Conservation (phyloP, 2,329 filamentous ascomycete species). For the Clonostachys solani region DNA sequence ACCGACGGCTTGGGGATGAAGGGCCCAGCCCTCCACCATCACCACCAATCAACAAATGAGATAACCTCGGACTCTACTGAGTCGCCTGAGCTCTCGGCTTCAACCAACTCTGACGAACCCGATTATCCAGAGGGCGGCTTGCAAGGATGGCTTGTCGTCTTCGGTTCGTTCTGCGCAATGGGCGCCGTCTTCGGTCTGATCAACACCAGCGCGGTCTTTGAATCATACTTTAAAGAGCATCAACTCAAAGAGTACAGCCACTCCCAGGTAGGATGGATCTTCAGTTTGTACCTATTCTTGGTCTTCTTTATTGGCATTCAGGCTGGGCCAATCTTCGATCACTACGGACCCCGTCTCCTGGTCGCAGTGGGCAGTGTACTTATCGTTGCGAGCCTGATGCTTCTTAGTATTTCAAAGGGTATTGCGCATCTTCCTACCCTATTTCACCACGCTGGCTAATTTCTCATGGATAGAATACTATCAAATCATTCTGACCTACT, state of each 20-base stretch:
- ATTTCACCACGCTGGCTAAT: slow-evolving; percentile 54
- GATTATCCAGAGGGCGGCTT: slow-evolving; percentile 65
- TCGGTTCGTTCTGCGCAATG: slow-evolving; percentile 65
- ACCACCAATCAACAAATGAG: background rate
- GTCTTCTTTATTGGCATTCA: slow-evolving; percentile 38
- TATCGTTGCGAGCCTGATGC: slow-evolving; percentile 49
- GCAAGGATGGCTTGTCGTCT: slow-evolving; percentile 65
- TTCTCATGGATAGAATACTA: slow-evolving; percentile 32
- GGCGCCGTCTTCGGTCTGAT: slow-evolving; percentile 62
- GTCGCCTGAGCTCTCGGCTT: too few species aligned
- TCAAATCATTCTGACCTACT: slow-evolving; percentile 41
- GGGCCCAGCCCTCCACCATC: background rate
- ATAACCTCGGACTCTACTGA: background rate
- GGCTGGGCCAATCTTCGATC: slow-evolving; percentile 42
- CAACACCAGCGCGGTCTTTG: slow-evolving; percentile 53
- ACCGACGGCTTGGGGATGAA: too few species aligned
- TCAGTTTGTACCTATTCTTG: slow-evolving; percentile 38
- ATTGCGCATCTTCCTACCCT: slow-evolving; percentile 54
- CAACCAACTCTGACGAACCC: background rate
- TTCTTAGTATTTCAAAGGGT: slow-evolving; percentile 39
- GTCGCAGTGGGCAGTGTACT: slow-evolving; percentile 26
- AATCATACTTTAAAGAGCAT: slow-evolving; percentile 37
- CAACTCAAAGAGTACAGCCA: slow-evolving; percentile 34
- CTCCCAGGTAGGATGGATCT: slow-evolving; percentile 44
- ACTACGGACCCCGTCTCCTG: slow-evolving; percentile 36